Percentiles rank a stretch among this genome's conserved stretches.
phyloP scores from a whole-genome alignment of 2,329 filamentous ascomycete genomes.

The Penicillium sp. region DNA sequence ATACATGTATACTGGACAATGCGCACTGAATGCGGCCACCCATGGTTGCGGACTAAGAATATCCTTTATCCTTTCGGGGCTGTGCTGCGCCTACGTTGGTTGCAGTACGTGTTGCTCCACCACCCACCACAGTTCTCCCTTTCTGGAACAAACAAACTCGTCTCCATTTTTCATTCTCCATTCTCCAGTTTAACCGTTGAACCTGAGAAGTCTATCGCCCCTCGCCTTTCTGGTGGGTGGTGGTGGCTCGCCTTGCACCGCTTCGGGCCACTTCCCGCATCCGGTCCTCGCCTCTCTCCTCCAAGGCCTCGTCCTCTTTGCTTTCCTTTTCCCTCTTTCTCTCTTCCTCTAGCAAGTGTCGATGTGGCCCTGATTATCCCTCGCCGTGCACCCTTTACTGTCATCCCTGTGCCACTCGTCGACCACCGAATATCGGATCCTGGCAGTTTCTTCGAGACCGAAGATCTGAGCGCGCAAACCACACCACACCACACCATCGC shows the following conservation, averaged over 20 bases:
- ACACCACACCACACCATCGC: background rate
- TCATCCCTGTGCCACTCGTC: background rate
- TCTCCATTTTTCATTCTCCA: background rate
- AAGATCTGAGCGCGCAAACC: background rate
- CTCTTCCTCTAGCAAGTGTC: background rate
- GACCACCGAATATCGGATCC: background rate
- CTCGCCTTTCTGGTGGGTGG: too few relatives aligned
- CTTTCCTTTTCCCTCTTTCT: background rate
- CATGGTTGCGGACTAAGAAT: too few relatives aligned
- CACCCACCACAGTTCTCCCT: background rate
- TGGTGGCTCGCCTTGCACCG: conserved; percentile 4
- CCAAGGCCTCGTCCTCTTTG: background rate
- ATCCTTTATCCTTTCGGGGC: too few relatives aligned
- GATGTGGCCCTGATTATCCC: background rate
- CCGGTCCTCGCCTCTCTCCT: conserved; percentile 1
- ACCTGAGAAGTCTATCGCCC: background rate
- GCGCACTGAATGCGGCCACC: too few relatives aligned
- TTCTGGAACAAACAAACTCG: too few relatives aligned
- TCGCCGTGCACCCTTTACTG: background rate
- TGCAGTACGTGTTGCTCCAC: too few relatives aligned
- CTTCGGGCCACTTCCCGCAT: conserved; percentile 11
- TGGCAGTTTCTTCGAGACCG: background rate
- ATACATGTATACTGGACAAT: too few relatives aligned
- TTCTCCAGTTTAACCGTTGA: background rate
- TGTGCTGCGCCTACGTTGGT: too few relatives aligned